Percentiles rank a stretch among this genome's conserved stretches.
phyloP scores from a whole-genome alignment of 441 rosid species.

The Populus hybrid region DNA sequence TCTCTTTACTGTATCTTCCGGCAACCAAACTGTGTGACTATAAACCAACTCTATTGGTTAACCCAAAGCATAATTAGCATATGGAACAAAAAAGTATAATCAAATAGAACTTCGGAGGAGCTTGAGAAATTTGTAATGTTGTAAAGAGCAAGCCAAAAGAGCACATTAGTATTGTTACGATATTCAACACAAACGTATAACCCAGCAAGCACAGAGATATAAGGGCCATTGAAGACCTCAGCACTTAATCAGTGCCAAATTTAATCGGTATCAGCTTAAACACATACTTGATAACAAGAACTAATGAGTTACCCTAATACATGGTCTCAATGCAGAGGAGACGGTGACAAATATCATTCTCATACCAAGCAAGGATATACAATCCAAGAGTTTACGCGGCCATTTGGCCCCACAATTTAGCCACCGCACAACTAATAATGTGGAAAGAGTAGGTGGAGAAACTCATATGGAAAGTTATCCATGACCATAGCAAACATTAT shows the following conservation, averaged over 20 bases:
- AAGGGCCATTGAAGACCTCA: background rate
- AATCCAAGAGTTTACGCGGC: background rate
- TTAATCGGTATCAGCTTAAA: background rate
- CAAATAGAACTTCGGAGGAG: background rate
- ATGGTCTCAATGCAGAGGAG: background rate
- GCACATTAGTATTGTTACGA: background rate
- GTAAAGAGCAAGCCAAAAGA: background rate
- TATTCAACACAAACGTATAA: background rate
- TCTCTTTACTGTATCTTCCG: background rate
- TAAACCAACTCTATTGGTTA: background rate
- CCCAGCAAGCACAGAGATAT: background rate
- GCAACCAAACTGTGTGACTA: background rate
- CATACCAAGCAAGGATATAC: background rate
- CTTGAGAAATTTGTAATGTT: background rate
- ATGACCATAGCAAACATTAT: background rate
- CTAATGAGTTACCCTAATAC: background rate
- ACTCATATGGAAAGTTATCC: background rate
- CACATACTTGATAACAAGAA: background rate
- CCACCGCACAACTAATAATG: background rate
- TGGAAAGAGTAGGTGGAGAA: background rate
- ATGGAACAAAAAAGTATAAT: background rate
- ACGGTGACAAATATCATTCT: background rate
- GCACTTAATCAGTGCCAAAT: background rate
- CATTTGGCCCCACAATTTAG: background rate
- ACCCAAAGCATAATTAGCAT: background rate